Base-by-base conservation (phyloP, 176 grass and related monocot species). In the Ananas comosus region DNA sequence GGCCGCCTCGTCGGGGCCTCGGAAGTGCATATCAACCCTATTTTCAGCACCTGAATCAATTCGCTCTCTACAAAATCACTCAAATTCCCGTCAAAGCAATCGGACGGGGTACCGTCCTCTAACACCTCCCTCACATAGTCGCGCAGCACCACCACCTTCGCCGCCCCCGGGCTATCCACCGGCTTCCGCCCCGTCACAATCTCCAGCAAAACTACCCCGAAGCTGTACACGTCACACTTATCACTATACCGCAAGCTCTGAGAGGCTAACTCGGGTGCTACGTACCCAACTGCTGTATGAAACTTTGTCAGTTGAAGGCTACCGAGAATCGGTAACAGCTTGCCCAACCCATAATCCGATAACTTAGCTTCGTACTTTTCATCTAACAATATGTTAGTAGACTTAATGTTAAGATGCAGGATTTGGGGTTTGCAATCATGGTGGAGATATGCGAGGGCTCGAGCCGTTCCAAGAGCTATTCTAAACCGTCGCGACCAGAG, bases 161-260 rank as follows among this genome's bases (percentile, higher is more conserved):
- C 71, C 48, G 48, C 83, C 21, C 78, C 82, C 51, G 71, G 82
- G 56, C 94, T 93, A 13, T 86, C 89, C 25, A 93, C 87, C 13
- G 94, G 94, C 49, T 99, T 99, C 74, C 78, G 67, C 53, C 90
- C 85, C 17, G 94, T 99, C 67, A 99, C 90, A 52, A 88, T 90
- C 75, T 99, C 94, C 68, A 93, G 83, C 51, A 99, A 76, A 80
- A 99, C 80, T 48, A 99, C 94, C 63, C 94, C 94, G 25, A 99
- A 93, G 83, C 94, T 99, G 79, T 88, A 99, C 65, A 99, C 94
- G 78, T 99, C 94, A 65, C 94, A 93, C 70, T 91, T 99, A 10
- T 99, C 85, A 0, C 78, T 99, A 53, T 84, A 99, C 85, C 80
- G 90, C 71, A 88, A 78, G 73, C 78, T 89, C 75, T 83, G 85